phyloP scores from a whole-genome alignment of 177 flowering plant genomes.

The Vitis hybrid region DNA sequence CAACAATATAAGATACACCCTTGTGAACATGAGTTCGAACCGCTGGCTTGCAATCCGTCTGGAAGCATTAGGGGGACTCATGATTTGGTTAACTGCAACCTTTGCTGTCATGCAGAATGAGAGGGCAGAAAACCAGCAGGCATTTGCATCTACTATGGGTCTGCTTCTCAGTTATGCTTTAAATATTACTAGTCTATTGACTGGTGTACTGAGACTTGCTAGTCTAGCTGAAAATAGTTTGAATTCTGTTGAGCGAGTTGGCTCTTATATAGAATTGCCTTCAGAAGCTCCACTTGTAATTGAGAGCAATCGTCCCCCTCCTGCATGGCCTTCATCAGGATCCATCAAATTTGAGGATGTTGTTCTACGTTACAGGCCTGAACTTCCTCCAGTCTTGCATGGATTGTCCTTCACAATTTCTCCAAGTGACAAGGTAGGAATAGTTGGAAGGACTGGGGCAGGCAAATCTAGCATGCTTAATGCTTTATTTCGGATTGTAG shows the following conservation, averaged over 20 bases:
- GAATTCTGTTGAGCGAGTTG: slow-evolving; percentile 88
- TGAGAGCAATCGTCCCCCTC: slow-evolving; percentile 85
- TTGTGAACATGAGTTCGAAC: slow-evolving; percentile 78
- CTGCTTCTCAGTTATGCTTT: slow-evolving; percentile 91
- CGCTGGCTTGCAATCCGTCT: slow-evolving; percentile 92
- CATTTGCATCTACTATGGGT: slow-evolving; percentile 97
- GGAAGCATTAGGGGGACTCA: slow-evolving; percentile 84
- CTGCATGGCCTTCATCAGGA: slow-evolving; percentile 97
- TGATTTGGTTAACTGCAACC: slow-evolving; percentile 97
- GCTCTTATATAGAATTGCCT: slow-evolving; percentile 85
- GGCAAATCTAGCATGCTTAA: slow-evolving; percentile 99
- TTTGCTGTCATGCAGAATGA: slow-evolving; percentile 97
- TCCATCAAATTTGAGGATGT: slow-evolving; percentile 80
- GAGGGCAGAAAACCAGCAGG: slow-evolving; percentile 71
- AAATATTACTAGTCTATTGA: slow-evolving; percentile 76
- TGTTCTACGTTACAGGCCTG: slow-evolving; percentile 86
- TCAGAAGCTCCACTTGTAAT: slow-evolving; percentile 83
- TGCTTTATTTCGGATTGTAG: slow-evolving; percentile 93
- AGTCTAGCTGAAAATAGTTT: slow-evolving; percentile 93
- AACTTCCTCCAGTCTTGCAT: slow-evolving; percentile 92
- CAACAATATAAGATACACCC: slow-evolving; percentile 86
- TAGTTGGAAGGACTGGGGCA: slow-evolving; percentile 98
- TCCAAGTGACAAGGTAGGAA: slow-evolving; percentile 89
- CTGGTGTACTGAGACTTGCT: slow-evolving; percentile 80
- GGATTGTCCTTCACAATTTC: slow-evolving; percentile 68